Conservation (phyloP, 1,139 yeast species). For the Suhomyces ambrosiae region DNA sequence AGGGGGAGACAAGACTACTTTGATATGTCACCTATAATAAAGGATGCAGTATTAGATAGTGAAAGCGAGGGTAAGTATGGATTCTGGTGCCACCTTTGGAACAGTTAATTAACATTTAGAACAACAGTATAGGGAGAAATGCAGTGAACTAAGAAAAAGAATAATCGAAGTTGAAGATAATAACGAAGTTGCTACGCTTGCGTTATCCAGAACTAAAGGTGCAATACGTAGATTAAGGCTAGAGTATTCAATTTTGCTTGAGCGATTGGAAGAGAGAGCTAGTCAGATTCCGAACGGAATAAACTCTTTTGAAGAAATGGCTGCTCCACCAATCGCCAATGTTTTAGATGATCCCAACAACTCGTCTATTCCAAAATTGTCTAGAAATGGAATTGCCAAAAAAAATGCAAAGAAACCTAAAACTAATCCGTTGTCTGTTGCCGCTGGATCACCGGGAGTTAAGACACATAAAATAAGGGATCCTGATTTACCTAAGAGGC, state of each 20-base stretch:
- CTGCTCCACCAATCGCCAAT: constrained; percentile 46
- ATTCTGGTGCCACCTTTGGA: not conserved
- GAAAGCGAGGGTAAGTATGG: constrained; percentile 4
- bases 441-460: constrained; percentile 16
- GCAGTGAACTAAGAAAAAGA: constrained; percentile 71
- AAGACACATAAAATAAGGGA: constrained; percentile 54
- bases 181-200: constrained; percentile 77
- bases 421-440: constrained; percentile 13
- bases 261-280: constrained; percentile 69
- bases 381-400: constrained; percentile 27
- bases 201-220: constrained; percentile 75
- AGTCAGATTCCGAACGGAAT: constrained; percentile 35
- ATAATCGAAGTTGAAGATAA: constrained; percentile 75
- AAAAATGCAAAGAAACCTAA: constrained; percentile 23
- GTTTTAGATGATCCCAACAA: constrained; percentile 37
- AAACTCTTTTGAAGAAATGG: constrained; percentile 40
- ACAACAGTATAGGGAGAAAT: constrained; percentile 56
- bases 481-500: constrained; percentile 84
- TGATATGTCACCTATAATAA: constrained; percentile 3
- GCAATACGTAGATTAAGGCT: constrained; percentile 78
- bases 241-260: constrained; percentile 79
- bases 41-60: not conserved
- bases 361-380: constrained; percentile 21
- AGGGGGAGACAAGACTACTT: not conserved
- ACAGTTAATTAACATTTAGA: constrained; percentile 24